These are phyloP conservation scores for Saccharomycopsis olivae DNA, from an alignment of 805 yeast genomes.

Conservation along the genomic window DNA sequence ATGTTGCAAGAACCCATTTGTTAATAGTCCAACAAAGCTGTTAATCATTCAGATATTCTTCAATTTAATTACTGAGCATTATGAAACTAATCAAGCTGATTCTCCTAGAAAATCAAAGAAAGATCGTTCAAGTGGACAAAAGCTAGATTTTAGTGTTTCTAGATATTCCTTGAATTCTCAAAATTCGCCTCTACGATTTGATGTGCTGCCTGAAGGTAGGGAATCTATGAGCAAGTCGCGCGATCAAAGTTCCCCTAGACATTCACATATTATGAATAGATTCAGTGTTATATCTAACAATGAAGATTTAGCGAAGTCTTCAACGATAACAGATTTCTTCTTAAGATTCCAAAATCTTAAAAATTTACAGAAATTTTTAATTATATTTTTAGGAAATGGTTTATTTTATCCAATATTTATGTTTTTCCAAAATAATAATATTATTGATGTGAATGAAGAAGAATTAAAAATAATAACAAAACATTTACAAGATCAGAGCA, in stretches of 20 bases:
- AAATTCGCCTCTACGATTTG: too few relatives aligned
- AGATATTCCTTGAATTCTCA: too few relatives aligned
- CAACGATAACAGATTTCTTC: conserved; percentile 12
- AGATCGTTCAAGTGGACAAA: neutral
- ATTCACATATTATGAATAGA: too few relatives aligned
- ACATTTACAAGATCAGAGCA: conserved; percentile 2
- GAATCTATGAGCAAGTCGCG: too few relatives aligned
- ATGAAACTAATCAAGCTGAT: neutral
- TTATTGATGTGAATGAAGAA: conserved; percentile 8
- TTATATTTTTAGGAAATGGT: conserved; percentile 11
- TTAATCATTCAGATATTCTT: conserved; percentile 10
- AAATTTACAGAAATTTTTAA: conserved; percentile 9
- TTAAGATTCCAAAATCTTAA: conserved; percentile 11
- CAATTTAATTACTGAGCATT: conserved; percentile 13
- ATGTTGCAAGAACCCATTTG: conserved; percentile 15
- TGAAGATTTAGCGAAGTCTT: conserved; percentile 7
- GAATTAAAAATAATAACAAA: conserved; percentile 12
- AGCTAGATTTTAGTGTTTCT: neutral
- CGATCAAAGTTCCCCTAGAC: neutral
- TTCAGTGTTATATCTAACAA: neutral
- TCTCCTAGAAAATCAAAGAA: neutral
- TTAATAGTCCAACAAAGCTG: neutral
- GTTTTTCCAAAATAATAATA: conserved; percentile 10
- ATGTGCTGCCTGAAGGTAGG: too few relatives aligned
- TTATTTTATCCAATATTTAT: conserved; percentile 11